These are phyloP conservation scores for Dentipellis sp. DNA, from an alignment of 768 basidiomycete genomes.

Conservation along the genomic window DNA sequence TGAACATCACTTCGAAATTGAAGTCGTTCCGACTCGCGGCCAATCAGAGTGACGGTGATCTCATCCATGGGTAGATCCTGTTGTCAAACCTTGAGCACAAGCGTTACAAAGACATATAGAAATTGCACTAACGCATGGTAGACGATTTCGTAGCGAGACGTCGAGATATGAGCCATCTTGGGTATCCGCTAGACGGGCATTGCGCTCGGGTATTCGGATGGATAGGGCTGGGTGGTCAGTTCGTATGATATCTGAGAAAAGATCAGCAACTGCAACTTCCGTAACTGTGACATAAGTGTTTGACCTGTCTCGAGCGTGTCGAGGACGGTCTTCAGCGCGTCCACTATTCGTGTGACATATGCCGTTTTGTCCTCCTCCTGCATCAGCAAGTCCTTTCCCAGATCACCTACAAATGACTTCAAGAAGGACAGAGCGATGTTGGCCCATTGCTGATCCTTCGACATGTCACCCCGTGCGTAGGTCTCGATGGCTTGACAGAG, in stretches of 20 bases:
- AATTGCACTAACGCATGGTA: slow-evolving; percentile 62
- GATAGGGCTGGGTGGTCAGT: slow-evolving; percentile 63
- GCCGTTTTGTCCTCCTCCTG: slow-evolving; percentile 39
- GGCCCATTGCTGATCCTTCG: slow-evolving; percentile 72
- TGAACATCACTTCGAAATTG: slow-evolving; percentile 38
- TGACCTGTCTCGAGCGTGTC: slow-evolving; percentile 46
- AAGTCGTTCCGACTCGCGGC: slow-evolving; percentile 53
- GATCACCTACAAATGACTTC: slow-evolving; percentile 51
- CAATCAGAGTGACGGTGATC: slow-evolving; percentile 49
- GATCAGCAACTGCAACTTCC: neutral
- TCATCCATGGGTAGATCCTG: slow-evolving; percentile 58
- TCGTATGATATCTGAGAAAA: slow-evolving; percentile 47
- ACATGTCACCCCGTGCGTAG: slow-evolving; percentile 45
- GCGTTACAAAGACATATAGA: neutral
- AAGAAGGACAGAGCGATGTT: slow-evolving; percentile 71
- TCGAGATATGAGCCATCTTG: slow-evolving; percentile 60
- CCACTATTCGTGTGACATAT: slow-evolving; percentile 45
- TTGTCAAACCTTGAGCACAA: neutral
- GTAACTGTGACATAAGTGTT: no score
- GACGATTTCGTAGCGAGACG: slow-evolving; percentile 49
- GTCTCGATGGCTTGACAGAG: slow-evolving; percentile 65
- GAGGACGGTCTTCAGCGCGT: slow-evolving; percentile 38
- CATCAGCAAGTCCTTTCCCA: slow-evolving; percentile 42
- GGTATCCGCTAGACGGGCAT: slow-evolving; percentile 43
- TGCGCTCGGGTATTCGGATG: slow-evolving; percentile 32